phyloP scores from a whole-genome alignment of 2,329 filamentous ascomycete species.

The Plenodomus lindquistii region DNA sequence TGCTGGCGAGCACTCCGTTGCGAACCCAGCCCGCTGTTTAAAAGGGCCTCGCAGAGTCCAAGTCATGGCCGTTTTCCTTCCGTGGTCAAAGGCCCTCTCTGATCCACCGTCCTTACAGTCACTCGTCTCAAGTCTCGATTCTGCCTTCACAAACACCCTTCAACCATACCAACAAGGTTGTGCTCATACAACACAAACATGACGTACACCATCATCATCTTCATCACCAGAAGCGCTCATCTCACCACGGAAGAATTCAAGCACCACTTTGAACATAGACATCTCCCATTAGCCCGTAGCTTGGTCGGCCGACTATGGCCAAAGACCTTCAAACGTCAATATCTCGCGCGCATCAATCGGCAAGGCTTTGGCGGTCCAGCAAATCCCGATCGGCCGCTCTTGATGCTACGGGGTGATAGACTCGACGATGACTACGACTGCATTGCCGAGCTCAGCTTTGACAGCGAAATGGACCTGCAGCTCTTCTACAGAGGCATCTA shows the following conservation, averaged over 20 bases:
- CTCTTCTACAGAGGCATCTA: slow-evolving; percentile 31
- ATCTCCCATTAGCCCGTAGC: slow-evolving; percentile 29
- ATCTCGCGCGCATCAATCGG: slow-evolving; percentile 28
- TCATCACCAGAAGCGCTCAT: slow-evolving; percentile 26
- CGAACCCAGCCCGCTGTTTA: background rate
- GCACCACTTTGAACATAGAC: slow-evolving; percentile 30
- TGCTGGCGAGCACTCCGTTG: background rate
- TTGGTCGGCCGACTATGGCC: slow-evolving; percentile 25
- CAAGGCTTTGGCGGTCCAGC: slow-evolving; percentile 31
- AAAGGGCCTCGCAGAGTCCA: background rate
- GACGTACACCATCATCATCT: slow-evolving; percentile 31
- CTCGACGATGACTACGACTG: slow-evolving; percentile 32
- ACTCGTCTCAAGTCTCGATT: background rate
- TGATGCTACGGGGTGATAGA: slow-evolving; percentile 26
- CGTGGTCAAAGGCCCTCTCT: too few species aligned
- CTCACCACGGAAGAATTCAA: slow-evolving; percentile 32
- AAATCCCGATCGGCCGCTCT: slow-evolving; percentile 26
- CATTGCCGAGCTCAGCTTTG: slow-evolving; percentile 29
- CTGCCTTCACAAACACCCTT: background rate
- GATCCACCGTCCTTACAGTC: background rate
- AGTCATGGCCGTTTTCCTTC: background rate
- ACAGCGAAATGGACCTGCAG: slow-evolving; percentile 25
- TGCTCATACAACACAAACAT: slow-evolving; percentile 12
- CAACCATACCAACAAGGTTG: background rate
- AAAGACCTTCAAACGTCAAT: slow-evolving; percentile 26